Conservation (phyloP, 148 eudicot species). For the Nepenthes mirabilis region DNA sequence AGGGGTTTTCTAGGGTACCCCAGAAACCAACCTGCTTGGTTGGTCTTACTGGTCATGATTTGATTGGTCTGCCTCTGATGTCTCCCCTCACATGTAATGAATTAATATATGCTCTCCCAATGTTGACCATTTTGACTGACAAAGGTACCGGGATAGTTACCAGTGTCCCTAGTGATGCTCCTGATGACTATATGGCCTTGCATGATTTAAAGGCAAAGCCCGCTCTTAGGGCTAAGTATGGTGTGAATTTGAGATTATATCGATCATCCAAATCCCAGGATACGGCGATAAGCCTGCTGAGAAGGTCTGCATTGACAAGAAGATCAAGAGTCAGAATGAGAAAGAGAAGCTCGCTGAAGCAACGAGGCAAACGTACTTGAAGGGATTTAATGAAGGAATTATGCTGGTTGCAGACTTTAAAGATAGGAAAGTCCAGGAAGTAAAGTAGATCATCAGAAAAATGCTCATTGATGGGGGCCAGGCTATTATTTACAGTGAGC, state of each 20-base stretch:
- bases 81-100: conserved; percentile 71
- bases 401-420: conserved; percentile 67
- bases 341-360: conserved; percentile 89
- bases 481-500: conserved; percentile 84
- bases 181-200: conserved; percentile 80
- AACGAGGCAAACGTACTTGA: conserved; percentile 64
- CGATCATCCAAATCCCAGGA: conserved; percentile 73
- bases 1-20: conserved; percentile 45
- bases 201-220: conserved; percentile 71
- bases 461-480: conserved; percentile 56
- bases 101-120: conserved; percentile 67
- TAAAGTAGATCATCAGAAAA: conserved; percentile 51
- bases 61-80: conserved; percentile 74
- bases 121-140: conserved; percentile 79
- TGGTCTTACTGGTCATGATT: conserved; percentile 73
- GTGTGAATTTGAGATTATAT: conserved; percentile 71
- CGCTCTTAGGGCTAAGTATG: conserved; percentile 66
- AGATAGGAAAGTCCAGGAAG: conserved; percentile 77
- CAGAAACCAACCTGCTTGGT: conserved; percentile 74
- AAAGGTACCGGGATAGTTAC: conserved; percentile 96
- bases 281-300: conserved; percentile 92
- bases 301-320: conserved; percentile 71
- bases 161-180: conserved; percentile 93
- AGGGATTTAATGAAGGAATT: conserved; percentile 80
- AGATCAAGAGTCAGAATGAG: conserved; percentile 86